These are phyloP conservation scores for Coniophora puteana DNA, from an alignment of 1,284 basidiomycete genomes.

Conservation along the genomic window DNA sequence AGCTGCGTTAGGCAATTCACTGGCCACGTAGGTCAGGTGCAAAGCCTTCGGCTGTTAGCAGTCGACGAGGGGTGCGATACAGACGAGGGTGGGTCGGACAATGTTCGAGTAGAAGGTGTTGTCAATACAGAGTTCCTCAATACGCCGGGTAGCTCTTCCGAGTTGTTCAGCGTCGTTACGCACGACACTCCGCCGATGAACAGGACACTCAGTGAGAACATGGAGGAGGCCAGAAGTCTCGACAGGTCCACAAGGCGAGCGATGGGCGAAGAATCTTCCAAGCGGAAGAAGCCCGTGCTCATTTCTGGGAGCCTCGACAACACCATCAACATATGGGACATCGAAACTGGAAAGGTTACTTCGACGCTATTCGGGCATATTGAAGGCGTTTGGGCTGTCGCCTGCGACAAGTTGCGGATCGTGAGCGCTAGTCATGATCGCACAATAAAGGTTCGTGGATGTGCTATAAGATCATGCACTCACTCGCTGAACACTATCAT, in stretches of 20 bases:
- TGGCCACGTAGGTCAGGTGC: slow-evolving; percentile 95
- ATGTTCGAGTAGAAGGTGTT: background rate
- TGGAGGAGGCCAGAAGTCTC: slow-evolving; percentile 13
- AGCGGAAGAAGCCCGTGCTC: slow-evolving; percentile 61
- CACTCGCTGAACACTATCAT: slow-evolving; percentile 7
- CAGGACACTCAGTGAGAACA: slow-evolving; percentile 8
- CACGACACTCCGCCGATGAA: slow-evolving; percentile 14
- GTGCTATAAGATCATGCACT: slow-evolving; percentile 1
- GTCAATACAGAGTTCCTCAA: slow-evolving; percentile 6
- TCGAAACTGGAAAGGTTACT: slow-evolving; percentile 78
- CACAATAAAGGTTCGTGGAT: slow-evolving; percentile 74
- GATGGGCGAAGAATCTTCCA: background rate
- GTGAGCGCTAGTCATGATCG: slow-evolving; percentile 92
- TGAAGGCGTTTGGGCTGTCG: slow-evolving; percentile 96
- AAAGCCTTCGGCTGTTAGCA: slow-evolving; percentile 81
- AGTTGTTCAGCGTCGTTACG: slow-evolving; percentile 27
- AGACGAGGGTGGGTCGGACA: slow-evolving; percentile 11
- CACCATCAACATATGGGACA: slow-evolving; percentile 96
- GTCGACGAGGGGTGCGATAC: slow-evolving; percentile 48
- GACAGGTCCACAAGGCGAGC: slow-evolving; percentile 4
- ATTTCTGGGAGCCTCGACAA: slow-evolving; percentile 94
- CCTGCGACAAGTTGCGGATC: slow-evolving; percentile 88
- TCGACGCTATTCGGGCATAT: slow-evolving; percentile 95
- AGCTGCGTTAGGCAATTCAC: slow-evolving; percentile 83
- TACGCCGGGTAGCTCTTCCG: slow-evolving; percentile 10